Conservation (phyloP, 176 grass and related monocot species). For the Lolium multiflorum region DNA sequence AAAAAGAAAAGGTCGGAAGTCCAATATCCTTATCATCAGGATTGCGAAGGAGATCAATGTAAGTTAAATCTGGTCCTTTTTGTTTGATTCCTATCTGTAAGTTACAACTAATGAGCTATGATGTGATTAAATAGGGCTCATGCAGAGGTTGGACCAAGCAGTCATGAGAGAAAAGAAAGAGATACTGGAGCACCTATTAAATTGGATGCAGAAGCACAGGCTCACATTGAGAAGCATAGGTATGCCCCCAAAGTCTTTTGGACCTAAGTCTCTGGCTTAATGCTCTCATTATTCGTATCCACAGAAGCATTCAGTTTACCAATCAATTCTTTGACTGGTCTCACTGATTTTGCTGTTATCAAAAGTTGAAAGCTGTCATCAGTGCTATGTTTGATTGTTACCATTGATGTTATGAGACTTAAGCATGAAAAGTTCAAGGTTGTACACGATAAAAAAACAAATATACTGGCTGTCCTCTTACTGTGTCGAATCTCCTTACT, state of each 20-base stretch:
- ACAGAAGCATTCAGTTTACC: not conserved
- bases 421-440: not conserved
- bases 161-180: conserved; percentile 54
- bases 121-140: conserved; percentile 53
- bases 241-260: conserved; percentile 8
- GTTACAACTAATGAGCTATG: not conserved
- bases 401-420: not conserved
- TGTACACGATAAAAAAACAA: not conserved
- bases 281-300: not conserved
- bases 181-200: conserved; percentile 65
- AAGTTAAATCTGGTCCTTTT: conserved; percentile 42
- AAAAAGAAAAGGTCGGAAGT: conserved; percentile 49
- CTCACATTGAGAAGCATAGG: conserved; percentile 91
- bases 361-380: not conserved
- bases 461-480: not conserved
- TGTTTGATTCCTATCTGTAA: not conserved
- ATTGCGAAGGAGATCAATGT: conserved; percentile 71
- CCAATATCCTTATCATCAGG: conserved; percentile 60
- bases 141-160: conserved; percentile 45
- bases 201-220: conserved; percentile 80
- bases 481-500: conserved; percentile 24
- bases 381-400: not conserved
- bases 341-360: not conserved
- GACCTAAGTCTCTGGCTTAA: not conserved
- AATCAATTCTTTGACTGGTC: not conserved